Base-by-base conservation (phyloP, 805 yeast species). In the Sugiyamaella lignohabitans region DNA sequence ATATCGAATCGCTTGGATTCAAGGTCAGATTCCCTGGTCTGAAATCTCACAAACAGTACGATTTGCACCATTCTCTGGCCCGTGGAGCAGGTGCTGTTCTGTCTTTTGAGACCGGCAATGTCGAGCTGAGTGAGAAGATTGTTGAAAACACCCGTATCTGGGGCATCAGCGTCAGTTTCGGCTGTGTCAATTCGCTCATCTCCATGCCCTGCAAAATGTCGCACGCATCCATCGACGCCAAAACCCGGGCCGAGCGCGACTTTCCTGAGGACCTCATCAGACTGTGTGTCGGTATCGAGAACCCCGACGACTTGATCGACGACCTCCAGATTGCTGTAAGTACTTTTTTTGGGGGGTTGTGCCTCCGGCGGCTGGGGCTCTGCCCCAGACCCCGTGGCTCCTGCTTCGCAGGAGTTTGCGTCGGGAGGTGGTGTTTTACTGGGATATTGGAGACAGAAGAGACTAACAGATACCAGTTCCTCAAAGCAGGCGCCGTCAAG, bases 131-230 rank as follows among this genome's bases (percentile, higher is more conserved):
- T 34, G 88, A 84, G 61, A 73, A 74, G 47, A 79, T 89, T 51
- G 88, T 88, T 21, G 91, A 85, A 55, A 70, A 74, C 40, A 80
- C 91, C 19, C 78, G 81, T 47, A 71, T 91, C 35, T 89, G 84
- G 70, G 87, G 89, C 35, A 87, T 89, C 53, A 86, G 95, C 4
- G 97, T 89, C 5, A 84, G 95, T 8, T 89, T 89, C 67, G 98
- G 98, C 19, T 84, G 95, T 64, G 96, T 91, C 51, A 87, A 87
- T 70, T 85, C 95, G 16, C 73, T 89, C 61, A 87, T 89, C 48
- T 87, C 96, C 35, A 77, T 89, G 81, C 98, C 98, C 14, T 87
- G 97, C 65, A 78, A 78, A 65, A 89, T 89, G 97, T 86, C 96
- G 4, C 98, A 89, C 62, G 97, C 97, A n/a, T 83, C 96, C 2